Base-by-base conservation (phyloP, 2,329 filamentous ascomycete species). In the Aspergillus pseudoviridinutans region DNA sequence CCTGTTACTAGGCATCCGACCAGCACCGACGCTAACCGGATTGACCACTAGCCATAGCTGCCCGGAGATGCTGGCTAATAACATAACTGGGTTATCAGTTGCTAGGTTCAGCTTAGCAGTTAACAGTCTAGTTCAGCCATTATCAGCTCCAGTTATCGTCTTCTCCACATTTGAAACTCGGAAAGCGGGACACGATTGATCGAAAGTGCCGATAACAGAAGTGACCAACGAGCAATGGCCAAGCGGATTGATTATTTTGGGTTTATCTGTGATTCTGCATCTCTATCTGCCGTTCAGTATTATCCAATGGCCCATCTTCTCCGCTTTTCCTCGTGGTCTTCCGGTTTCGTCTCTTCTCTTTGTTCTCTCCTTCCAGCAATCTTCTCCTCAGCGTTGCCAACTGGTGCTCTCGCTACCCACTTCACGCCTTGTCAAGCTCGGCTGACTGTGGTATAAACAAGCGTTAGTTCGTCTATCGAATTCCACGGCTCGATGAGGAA, bases 401-500 rank as follows among this genome's bases (percentile, higher is more conserved):
- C 32, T 24, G 35, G 32, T 22, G 46, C 32, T 57, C 28, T n/a
- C 44, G 32, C 35, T 5, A 35, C 25, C 46, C 32, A 52, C 24
- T 49, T 27, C 59, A 62, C 5, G 32, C 32, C 32, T 38, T 38
- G 32, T 38, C 14, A 17, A 17, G 14, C 32, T 38, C 3, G 32
- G 14, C 32, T 38, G 32, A 38, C 14, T 17, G 32, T 38, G 32
- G 32, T 60, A 51, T 46, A 50, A 51, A 22, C 27, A 53, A 38
- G 42, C 49, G 50, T 35, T 44, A 17, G 54, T 56, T 47, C 51
- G 57, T 53, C 60, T 59, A 61, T 62, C 63, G 57, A 59, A 38
- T 7, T 59, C 66, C 61, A 65, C 61, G 68, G 67, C 65, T 72
- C 69, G 70, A 73, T 72, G 71, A 68, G 62, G 64, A 65, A 64